phyloP scores from a whole-genome alignment of 345 rosid species.

The Barbarea vulgaris region DNA sequence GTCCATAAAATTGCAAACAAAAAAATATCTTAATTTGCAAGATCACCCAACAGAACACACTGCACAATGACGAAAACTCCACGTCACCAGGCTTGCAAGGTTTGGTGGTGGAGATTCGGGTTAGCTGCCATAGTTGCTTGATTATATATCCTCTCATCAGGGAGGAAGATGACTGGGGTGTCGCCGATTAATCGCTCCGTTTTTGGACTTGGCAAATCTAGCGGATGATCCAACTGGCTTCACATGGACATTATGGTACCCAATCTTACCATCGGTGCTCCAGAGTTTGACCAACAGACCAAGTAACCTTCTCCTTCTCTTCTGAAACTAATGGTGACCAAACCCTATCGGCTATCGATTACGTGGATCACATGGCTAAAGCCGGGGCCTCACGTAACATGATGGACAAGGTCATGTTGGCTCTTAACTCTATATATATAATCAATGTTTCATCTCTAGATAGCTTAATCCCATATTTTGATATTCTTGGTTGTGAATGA shows the following conservation, averaged over 20 bases:
- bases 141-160: no score
- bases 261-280: no score
- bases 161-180: constrained; percentile 53
- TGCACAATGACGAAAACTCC: neutral
- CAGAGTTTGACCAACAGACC: no score
- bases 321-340: no score
- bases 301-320: no score
- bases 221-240: constrained; percentile 69
- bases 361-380: no score
- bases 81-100: neutral
- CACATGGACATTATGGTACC: constrained; percentile 24
- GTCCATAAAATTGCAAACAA: neutral
- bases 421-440: neutral
- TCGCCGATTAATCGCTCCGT: constrained; percentile 82
- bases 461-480: neutral
- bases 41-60: neutral
- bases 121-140: no score
- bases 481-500: neutral
- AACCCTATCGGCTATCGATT: no score
- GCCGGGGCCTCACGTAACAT: no score
- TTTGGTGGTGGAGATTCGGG: no score
- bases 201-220: constrained; percentile 86
- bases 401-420: constrained; percentile 71
- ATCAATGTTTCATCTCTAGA: neutral
- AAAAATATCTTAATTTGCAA: neutral